These are phyloP conservation scores for Debaryomyces castellii DNA, from an alignment of 805 yeast genomes.

Conservation along the genomic window DNA sequence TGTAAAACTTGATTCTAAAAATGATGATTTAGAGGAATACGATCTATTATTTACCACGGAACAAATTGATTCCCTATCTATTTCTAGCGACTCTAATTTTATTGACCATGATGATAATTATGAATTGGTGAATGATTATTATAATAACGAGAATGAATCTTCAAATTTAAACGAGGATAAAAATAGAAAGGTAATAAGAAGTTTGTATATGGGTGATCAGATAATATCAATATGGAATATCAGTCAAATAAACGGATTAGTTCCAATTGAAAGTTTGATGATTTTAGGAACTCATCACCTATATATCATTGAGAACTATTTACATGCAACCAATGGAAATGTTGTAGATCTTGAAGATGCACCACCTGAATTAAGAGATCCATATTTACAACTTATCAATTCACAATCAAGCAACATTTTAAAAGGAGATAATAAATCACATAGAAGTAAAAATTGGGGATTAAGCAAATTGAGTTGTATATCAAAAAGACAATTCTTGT, in stretches of 20 bases:
- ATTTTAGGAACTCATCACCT: conserved; percentile 65
- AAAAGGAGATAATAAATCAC: conserved; percentile 29
- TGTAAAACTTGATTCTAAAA: conserved; percentile 13
- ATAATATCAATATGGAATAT: conserved; percentile 75
- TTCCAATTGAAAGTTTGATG: conserved; percentile 70
- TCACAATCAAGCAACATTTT: conserved; percentile 39
- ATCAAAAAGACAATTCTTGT: conserved; percentile 70
- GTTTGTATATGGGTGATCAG: conserved; percentile 66
- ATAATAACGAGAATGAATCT: conserved; percentile 3
- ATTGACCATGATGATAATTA: conserved; percentile 26
- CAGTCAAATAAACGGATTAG: conserved; percentile 73
- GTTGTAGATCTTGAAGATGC: conserved; percentile 70
- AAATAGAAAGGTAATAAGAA: conserved; percentile 70
- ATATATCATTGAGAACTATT: conserved; percentile 70
- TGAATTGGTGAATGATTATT: conserved; percentile 46
- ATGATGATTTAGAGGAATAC: conserved; percentile 10
- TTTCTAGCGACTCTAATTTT: conserved; percentile 13
- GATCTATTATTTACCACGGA: conserved; percentile 17
- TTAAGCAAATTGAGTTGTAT: conserved; percentile 58
- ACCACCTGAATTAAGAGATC: conserved; percentile 60
- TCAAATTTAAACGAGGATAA: conserved; percentile 52
- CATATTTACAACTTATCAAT: conserved; percentile 62
- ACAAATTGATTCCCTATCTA: conserved; percentile 27
- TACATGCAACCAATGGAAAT: conserved; percentile 48
- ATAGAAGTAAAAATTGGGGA: conserved; percentile 60